phyloP scores from a whole-genome alignment of 805 yeast genomes.

The Kluyveromyces aestuarii region DNA sequence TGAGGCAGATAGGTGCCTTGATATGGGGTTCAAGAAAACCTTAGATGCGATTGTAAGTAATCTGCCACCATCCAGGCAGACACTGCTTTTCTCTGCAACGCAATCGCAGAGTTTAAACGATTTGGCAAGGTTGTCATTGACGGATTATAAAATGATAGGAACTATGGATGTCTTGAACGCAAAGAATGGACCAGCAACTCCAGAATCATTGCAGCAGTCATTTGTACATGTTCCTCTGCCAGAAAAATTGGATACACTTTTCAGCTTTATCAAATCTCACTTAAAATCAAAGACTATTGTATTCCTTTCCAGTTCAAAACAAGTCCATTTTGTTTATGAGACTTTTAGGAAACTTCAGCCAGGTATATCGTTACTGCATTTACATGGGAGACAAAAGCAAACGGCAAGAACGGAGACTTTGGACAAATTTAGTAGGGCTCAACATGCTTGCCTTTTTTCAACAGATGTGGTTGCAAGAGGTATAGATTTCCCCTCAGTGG shows the following conservation, averaged over 20 bases:
- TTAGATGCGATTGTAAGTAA: constrained; percentile 72
- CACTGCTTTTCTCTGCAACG: constrained; percentile 80
- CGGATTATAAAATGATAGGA: constrained; percentile 40
- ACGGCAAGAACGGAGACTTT: constrained; percentile 81
- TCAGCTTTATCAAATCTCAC: constrained; percentile 81
- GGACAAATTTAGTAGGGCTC: constrained; percentile 65
- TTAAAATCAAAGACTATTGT: constrained; percentile 72
- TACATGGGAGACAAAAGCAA: constrained; percentile 87
- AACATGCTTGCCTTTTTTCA: constrained; percentile 74
- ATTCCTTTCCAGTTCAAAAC: constrained; percentile 80
- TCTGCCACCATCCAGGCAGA: constrained; percentile 74
- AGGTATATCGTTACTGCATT: constrained; percentile 77
- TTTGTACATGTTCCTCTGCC: constrained; percentile 63
- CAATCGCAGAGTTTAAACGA: constrained; percentile 77
- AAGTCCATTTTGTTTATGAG: constrained; percentile 84
- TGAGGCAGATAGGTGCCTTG: constrained; percentile 88
- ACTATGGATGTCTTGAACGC: constrained; percentile 36
- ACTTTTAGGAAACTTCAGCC: constrained; percentile 82
- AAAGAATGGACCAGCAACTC: constrained; percentile 63
- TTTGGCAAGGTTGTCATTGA: constrained; percentile 58
- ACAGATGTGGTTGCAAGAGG: constrained; percentile 93
- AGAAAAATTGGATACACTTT: constrained; percentile 77
- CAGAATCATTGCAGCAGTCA: constrained; percentile 76
- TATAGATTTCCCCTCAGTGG: constrained; percentile 83
- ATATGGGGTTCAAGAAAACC: constrained; percentile 85